Evolutionary conservation across 2,329 filamentous ascomycete genomes (phyloP).

Genomic region (Dactylonectria macrodidyma): DNA sequence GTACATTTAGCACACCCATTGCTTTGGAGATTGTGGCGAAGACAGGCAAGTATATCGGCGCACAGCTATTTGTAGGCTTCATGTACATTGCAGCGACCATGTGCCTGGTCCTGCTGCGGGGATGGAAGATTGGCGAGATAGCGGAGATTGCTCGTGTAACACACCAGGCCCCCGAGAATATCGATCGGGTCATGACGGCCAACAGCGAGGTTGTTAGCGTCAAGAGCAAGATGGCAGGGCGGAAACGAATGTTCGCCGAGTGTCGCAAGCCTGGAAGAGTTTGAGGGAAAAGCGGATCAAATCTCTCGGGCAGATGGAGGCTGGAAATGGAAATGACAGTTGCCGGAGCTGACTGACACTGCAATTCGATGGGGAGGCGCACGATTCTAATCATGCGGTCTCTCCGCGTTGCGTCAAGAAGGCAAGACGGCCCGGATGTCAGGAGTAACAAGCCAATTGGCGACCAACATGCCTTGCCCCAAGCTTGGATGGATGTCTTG

Average conservation of each 20-base stretch:
- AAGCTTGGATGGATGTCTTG: not conserved
- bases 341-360: not conserved
- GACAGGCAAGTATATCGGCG: slow-evolving; percentile 64
- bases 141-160: slow-evolving; percentile 51
- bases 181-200: slow-evolving; percentile 50
- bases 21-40: slow-evolving; percentile 67
- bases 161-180: slow-evolving; percentile 48
- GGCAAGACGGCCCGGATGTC: not conserved
- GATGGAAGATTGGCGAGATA: slow-evolving; percentile 57
- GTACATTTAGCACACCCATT: slow-evolving; percentile 78
- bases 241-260: slow-evolving; percentile 52
- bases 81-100: slow-evolving; percentile 69
- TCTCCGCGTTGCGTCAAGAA: not conserved
- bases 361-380: not conserved
- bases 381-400: not conserved
- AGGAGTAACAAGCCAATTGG: not conserved
- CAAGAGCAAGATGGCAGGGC: slow-evolving; percentile 48
- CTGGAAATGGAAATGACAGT: not conserved
- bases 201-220: slow-evolving; percentile 49
- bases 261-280: slow-evolving; percentile 50
- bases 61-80: slow-evolving; percentile 72
- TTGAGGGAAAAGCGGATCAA: slow-evolving; percentile 26
- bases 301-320: not conserved
- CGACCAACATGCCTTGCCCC: no score
- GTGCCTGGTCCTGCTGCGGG: slow-evolving; percentile 52